Evolutionary conservation across 768 basidiomycete genomes (phyloP).

Genomic region (Naganishia vaughanmartiniae): DNA sequence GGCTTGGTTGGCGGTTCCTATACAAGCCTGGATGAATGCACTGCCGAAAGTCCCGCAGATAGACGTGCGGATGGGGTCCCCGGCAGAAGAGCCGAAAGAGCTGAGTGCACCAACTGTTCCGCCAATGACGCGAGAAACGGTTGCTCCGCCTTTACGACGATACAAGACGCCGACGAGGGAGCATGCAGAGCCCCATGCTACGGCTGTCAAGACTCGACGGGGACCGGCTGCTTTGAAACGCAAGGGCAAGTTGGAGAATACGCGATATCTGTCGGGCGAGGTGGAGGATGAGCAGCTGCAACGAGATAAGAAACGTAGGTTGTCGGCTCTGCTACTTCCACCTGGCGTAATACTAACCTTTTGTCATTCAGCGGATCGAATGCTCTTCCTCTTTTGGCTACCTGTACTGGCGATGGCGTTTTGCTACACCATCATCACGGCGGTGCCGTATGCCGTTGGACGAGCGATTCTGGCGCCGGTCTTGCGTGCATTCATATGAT

Average conservation of each 20-base stretch:
- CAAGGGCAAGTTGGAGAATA: background rate
- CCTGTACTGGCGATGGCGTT: slow-evolving; percentile 50
- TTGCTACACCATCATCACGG: slow-evolving; percentile 29
- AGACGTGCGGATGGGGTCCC: background rate
- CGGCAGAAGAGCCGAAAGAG: background rate
- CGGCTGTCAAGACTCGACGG: background rate
- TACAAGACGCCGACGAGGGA: slow-evolving; percentile 20
- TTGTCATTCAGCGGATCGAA: slow-evolving; percentile 41
- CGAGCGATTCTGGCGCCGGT: slow-evolving; percentile 27
- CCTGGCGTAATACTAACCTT: background rate
- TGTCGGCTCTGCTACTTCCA: background rate
- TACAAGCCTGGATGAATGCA: slow-evolving; percentile 30
- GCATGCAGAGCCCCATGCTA: background rate
- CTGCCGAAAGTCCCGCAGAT: slow-evolving; percentile 4
- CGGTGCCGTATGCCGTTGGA: slow-evolving; percentile 26
- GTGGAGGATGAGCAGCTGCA: background rate
- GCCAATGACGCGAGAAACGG: background rate
- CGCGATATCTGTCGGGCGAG: background rate
- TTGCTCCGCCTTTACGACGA: background rate
- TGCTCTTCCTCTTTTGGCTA: slow-evolving; percentile 54
- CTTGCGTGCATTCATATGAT: slow-evolving; percentile 9
- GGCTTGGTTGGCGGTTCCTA: slow-evolving; percentile 34
- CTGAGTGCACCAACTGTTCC: background rate
- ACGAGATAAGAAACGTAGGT: slow-evolving; percentile 22
- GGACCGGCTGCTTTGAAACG: background rate